Base-by-base conservation (phyloP, 2,329 filamentous ascomycete genomes). In the Aspergillus arachidicola region DNA sequence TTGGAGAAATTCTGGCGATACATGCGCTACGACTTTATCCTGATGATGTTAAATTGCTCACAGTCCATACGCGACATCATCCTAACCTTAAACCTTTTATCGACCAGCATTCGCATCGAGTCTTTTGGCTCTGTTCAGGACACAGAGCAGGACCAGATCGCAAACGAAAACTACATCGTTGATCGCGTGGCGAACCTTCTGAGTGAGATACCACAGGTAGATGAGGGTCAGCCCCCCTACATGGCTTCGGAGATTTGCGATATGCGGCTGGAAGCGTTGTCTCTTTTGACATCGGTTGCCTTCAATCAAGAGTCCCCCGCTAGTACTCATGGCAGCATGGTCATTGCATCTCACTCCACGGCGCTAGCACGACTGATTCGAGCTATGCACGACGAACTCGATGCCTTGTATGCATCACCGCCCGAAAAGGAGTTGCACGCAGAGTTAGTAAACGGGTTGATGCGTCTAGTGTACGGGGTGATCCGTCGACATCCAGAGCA, bases 321-420 rank as follows among this genome's bases (percentile, higher is more conserved):
- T 64, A 78, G 76, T 26, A 83, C 85, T 60, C 81, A 85, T 58
- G 86, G 88, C 28, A 81, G 87, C 57, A 74, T 82, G 28, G 86
- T 91, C 53, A 83, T 97, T 10, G 90, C 90, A 0, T 79, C 81
- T 6, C 91, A 95, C 74, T 84, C 85, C 3, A 86, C 85, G 46
- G 88, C 88, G 14, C 86, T 96, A 19, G 92, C 91, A 1, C 87
- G 92, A 3, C 80, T 97, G 0, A 89, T 96, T 30, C 86, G 88
- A 30, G 87, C 91, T 51, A 87, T 94, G 58, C 89, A 95, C 63
- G 90, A 93, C 66, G 87, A 91, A 67, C 79, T 97, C 16, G 83
- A 85, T 53, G 78, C 80, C 3, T 75, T 91, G 1, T 91, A 91
- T 74, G 76, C 83, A 16, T 79, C 80, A 43, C 72, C 78, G 3